These are phyloP conservation scores for Ophiosphaerella narmari DNA, from an alignment of 2,329 filamentous ascomycete species.

Conservation along the genomic window DNA sequence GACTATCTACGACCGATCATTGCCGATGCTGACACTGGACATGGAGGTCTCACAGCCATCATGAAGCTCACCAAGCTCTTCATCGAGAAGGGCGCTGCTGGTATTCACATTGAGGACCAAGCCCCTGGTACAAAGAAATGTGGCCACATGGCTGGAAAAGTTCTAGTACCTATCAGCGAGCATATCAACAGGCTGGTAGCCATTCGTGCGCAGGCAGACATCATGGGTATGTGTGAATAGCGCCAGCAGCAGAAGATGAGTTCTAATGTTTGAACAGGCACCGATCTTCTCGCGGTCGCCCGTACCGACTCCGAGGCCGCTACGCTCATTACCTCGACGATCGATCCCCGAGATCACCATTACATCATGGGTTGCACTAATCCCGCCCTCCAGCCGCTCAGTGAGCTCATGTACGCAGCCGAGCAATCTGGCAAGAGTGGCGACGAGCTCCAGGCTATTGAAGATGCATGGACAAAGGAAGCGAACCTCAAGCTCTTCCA, in stretches of 20 bases:
- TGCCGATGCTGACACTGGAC: slow-evolving; percentile 95
- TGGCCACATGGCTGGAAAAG: slow-evolving; percentile 98
- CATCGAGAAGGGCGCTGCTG: slow-evolving; percentile 92
- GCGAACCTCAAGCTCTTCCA: slow-evolving; percentile 86
- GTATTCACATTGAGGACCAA: slow-evolving; percentile 98
- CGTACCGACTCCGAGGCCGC: slow-evolving; percentile 97
- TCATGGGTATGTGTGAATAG: slow-evolving; percentile 72
- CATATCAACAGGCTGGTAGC: slow-evolving; percentile 98
- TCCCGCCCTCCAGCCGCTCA: slow-evolving; percentile 78
- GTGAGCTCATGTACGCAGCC: slow-evolving; percentile 87
- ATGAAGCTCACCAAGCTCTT: slow-evolving; percentile 99
- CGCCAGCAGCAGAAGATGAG: neutral
- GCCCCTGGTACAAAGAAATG: slow-evolving; percentile 99
- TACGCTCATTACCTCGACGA: slow-evolving; percentile 94
- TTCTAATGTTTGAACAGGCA: slow-evolving; percentile 54
- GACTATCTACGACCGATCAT: slow-evolving; percentile 97
- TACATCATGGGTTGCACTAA: slow-evolving; percentile 94
- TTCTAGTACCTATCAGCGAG: slow-evolving; percentile 93
- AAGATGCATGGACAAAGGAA: slow-evolving; percentile 82
- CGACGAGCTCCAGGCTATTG: slow-evolving; percentile 81
- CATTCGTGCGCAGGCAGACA: slow-evolving; percentile 96
- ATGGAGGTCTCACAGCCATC: slow-evolving; percentile 95
- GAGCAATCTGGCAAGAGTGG: slow-evolving; percentile 82
- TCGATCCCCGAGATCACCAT: slow-evolving; percentile 91
- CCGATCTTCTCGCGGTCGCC: slow-evolving; percentile 86